These are phyloP conservation scores for Blastobotrys illinoisensis DNA, from an alignment of 1,139 yeast genomes.

Conservation along the genomic window DNA sequence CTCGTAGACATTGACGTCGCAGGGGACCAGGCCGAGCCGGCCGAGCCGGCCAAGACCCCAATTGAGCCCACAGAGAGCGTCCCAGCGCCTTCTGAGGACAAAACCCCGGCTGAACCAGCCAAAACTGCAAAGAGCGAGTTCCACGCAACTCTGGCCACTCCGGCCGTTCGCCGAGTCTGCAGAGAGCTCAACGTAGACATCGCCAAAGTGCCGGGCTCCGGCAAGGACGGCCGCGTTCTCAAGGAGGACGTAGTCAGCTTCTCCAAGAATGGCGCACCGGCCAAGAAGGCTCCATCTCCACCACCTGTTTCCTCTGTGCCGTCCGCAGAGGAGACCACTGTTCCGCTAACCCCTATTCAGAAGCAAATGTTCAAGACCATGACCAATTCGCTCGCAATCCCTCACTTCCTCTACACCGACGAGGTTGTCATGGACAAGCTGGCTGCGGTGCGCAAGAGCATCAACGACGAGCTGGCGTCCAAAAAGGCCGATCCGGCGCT, in stretches of 20 bases:
- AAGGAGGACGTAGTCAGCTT: constrained; percentile 31
- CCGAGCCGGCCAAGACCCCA: background rate
- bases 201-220: constrained; percentile 27
- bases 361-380: constrained; percentile 34
- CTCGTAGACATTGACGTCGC: constrained; percentile 32
- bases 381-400: constrained; percentile 32
- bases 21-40: constrained; percentile 17
- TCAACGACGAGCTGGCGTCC: constrained; percentile 22
- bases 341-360: constrained; percentile 30
- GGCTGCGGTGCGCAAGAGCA: constrained; percentile 20
- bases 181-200: constrained; percentile 29
- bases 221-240: constrained; percentile 33
- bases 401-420: constrained; percentile 34
- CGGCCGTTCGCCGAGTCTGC: constrained; percentile 33
- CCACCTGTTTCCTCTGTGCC: constrained; percentile 11
- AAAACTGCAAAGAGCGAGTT: background rate
- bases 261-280: constrained; percentile 10
- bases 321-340: constrained; percentile 12
- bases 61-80: too few species aligned
- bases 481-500: constrained; percentile 7
- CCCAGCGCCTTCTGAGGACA: too few species aligned
- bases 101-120: too few species aligned
- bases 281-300: constrained; percentile 6
- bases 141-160: constrained; percentile 29
- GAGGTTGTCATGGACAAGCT: constrained; percentile 29